These are phyloP conservation scores for Amanita jacksonii DNA, from an alignment of 768 basidiomycete species.

Conservation along the genomic window DNA sequence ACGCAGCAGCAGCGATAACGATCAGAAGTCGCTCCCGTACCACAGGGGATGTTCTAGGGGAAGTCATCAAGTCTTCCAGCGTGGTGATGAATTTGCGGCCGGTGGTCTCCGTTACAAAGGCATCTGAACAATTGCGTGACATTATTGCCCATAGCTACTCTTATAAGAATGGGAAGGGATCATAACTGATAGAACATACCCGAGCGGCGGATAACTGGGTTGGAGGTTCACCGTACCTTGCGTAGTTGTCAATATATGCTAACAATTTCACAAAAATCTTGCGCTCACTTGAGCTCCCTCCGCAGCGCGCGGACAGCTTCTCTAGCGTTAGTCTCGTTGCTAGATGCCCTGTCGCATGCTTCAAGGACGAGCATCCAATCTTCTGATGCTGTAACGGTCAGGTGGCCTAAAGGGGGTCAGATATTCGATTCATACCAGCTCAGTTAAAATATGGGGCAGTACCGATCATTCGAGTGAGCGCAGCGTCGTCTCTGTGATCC, in stretches of 20 bases:
- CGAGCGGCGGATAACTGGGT: slow-evolving; percentile 71
- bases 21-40: slow-evolving; percentile 74
- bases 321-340: slow-evolving; percentile 63
- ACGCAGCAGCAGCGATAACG: slow-evolving; percentile 77
- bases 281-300: slow-evolving; percentile 72
- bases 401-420: slow-evolving; percentile 37
- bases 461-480: slow-evolving; percentile 70
- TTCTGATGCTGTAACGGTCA: slow-evolving; percentile 72
- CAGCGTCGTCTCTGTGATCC: slow-evolving; percentile 27
- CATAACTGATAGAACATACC: slow-evolving; percentile 30
- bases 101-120: slow-evolving; percentile 61
- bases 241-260: slow-evolving; percentile 4
- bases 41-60: slow-evolving; percentile 61
- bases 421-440: background rate
- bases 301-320: slow-evolving; percentile 78
- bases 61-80: slow-evolving; percentile 62
- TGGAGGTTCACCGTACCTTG: slow-evolving; percentile 64
- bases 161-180: slow-evolving; percentile 4
- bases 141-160: slow-evolving; percentile 84
- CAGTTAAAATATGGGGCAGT: slow-evolving; percentile 6
- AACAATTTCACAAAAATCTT: slow-evolving; percentile 1
- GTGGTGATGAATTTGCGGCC: slow-evolving; percentile 73
- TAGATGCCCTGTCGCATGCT: slow-evolving; percentile 76
- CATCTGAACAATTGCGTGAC: slow-evolving; percentile 68
- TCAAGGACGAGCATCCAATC: slow-evolving; percentile 78